Evolutionary conservation across 2,329 filamentous ascomycete species (phyloP).

Genomic region (Pseudogymnoascus destructans): DNA sequence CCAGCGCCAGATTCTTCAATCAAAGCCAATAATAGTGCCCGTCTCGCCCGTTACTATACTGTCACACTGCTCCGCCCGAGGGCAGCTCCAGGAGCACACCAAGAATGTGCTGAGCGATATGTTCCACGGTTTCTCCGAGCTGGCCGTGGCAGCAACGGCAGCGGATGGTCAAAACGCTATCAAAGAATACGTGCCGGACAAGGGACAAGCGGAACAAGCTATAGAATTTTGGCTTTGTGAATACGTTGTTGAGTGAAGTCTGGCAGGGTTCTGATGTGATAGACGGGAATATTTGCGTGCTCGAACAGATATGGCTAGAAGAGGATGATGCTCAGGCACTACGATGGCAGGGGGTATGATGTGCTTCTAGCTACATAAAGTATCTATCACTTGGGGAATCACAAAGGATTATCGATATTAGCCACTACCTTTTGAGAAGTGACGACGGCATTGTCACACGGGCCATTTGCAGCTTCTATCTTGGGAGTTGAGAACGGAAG

Average conservation of each 20-base stretch:
- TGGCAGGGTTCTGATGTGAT: constrained; percentile 4
- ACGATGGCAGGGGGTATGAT: not conserved
- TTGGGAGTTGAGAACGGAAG: not conserved
- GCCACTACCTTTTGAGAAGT: not conserved
- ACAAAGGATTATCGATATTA: not conserved
- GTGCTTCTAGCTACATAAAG: not conserved
- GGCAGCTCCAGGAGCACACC: constrained; percentile 22
- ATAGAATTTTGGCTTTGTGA: constrained; percentile 25
- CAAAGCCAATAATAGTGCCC: not conserved
- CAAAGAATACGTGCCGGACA: constrained; percentile 18
- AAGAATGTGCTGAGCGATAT: constrained; percentile 25
- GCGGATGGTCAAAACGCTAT: constrained; percentile 18
- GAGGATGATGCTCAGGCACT: not conserved
- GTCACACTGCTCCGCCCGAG: constrained; percentile 20
- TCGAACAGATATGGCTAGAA: not conserved
- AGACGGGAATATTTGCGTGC: not conserved
- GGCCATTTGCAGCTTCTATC: not conserved
- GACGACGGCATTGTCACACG: not conserved
- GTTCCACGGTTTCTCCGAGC: constrained; percentile 18
- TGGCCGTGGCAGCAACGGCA: constrained; percentile 20
- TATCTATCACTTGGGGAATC: not conserved
- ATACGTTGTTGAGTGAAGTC: constrained; percentile 17
- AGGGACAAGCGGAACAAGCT: constrained; percentile 17
- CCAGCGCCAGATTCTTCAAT: constrained; percentile 18
- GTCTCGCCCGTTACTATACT: constrained; percentile 19